Percentiles rank a stretch among this genome's conserved stretches.
phyloP scores from a whole-genome alignment of 441 rosid species.

The Gossypium davidsonii region DNA sequence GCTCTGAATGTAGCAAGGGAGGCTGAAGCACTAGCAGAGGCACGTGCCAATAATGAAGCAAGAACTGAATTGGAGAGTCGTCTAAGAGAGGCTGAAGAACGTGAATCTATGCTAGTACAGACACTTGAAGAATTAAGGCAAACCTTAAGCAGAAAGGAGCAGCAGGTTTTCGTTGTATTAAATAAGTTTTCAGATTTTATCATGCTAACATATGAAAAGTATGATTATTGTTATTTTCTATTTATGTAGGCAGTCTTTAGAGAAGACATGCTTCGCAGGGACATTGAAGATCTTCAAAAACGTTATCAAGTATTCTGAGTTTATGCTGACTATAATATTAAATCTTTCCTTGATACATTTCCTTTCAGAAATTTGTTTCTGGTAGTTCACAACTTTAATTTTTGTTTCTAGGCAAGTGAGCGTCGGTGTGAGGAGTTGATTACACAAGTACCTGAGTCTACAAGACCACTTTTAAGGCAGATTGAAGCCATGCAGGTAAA shows the following conservation, averaged over 20 bases:
- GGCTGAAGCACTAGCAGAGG: slow-evolving; percentile 92
- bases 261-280: slow-evolving; percentile 76
- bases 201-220: slow-evolving; percentile 9
- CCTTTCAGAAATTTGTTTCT: slow-evolving; percentile 9
- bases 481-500: slow-evolving; percentile 96
- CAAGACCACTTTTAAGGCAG: slow-evolving; percentile 94
- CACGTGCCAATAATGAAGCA: slow-evolving; percentile 87
- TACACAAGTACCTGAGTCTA: slow-evolving; percentile 95
- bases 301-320: slow-evolving; percentile 70
- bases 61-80: slow-evolving; percentile 81
- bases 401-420: slow-evolving; percentile 73
- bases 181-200: slow-evolving; percentile 14
- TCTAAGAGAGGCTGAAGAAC: slow-evolving; percentile 84
- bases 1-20: slow-evolving; percentile 87
- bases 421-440: slow-evolving; percentile 97
- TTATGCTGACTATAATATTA: slow-evolving; percentile 2
- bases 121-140: slow-evolving; percentile 89
- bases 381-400: slow-evolving; percentile 4
- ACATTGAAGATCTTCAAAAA: slow-evolving; percentile 84
- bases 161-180: slow-evolving; percentile 57
- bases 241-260: slow-evolving; percentile 61
- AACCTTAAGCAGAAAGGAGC: slow-evolving; percentile 85
- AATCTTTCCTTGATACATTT: not conserved
- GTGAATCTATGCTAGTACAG: slow-evolving; percentile 92
- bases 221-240: slow-evolving; percentile 14